Conservation (phyloP, 164 flowering plant genomes). For the Berberis vulgaris region DNA sequence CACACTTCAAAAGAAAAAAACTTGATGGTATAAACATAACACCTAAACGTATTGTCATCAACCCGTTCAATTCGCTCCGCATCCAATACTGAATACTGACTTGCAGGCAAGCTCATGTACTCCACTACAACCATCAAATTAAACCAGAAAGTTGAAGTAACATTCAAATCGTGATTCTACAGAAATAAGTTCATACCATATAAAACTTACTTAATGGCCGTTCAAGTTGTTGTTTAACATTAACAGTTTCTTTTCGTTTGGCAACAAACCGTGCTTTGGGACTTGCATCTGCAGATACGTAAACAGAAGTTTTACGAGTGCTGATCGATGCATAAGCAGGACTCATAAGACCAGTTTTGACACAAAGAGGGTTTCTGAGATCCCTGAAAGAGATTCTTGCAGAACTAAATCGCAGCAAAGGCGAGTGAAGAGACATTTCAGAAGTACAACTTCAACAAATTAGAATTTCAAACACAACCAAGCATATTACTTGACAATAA, state of each 20-base stretch:
- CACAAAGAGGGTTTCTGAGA: not conserved
- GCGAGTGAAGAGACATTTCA: not conserved
- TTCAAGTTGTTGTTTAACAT: constrained; percentile 49
- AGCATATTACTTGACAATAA: no score
- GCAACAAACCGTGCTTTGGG: constrained; percentile 71
- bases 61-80: constrained; percentile 90
- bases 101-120: constrained; percentile 92
- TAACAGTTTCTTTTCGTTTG: constrained; percentile 44
- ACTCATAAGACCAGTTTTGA: not conserved
- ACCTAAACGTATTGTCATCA: constrained; percentile 76
- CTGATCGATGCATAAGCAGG: constrained; percentile 28
- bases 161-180: not conserved
- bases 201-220: constrained; percentile 60
- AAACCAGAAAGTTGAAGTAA: not conserved
- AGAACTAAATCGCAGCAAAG: not conserved
- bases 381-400: not conserved
- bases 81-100: constrained; percentile 92
- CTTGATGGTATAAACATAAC: constrained; percentile 67
- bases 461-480: no score
- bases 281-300: constrained; percentile 28
- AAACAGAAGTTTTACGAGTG: constrained; percentile 34
- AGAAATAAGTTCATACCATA: not conserved
- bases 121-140: constrained; percentile 37
- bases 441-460: not conserved
- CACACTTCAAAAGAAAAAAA: constrained; percentile 85